Evolutionary conservation across 148 eudicot species (phyloP).

Genomic region (Fagopyrum tataricum): DNA sequence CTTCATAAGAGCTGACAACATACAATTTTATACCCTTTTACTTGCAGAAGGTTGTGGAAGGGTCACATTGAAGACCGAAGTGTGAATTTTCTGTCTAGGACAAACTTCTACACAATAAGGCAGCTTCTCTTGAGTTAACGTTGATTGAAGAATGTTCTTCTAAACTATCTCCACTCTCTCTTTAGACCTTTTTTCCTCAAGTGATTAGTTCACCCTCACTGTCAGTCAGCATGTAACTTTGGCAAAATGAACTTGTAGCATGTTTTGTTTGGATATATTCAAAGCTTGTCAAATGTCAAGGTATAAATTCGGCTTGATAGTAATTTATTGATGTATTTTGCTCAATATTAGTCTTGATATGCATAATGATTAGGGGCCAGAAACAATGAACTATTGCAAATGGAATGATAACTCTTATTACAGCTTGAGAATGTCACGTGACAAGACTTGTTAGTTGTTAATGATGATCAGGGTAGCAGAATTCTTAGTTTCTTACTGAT

Average conservation of each 20-base stretch:
- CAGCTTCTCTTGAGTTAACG: not conserved
- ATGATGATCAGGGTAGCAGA: no score
- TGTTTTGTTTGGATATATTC: not conserved
- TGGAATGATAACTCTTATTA: no score
- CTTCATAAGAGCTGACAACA: not conserved
- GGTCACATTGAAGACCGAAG: slow-evolving; percentile 4
- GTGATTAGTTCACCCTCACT: not conserved
- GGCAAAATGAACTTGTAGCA: not conserved
- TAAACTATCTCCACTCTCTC: not conserved
- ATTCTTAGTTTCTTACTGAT: no score
- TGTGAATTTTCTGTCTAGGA: not conserved
- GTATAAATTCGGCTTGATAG: not conserved
- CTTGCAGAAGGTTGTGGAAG: slow-evolving; percentile 8
- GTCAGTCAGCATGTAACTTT: not conserved
- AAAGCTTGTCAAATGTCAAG: not conserved
- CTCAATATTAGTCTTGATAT: not conserved
- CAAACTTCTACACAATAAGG: slow-evolving; percentile 1
- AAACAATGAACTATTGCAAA: no score
- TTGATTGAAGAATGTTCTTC: not conserved
- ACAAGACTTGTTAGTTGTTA: no score
- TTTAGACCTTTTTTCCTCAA: not conserved
- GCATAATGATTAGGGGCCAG: not conserved
- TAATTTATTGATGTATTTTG: not conserved
- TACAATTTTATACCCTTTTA: not conserved
- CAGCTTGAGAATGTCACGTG: no score